A percentile compares a stretch with the other conserved stretches of the same genome.
Evolutionary conservation across 2,329 filamentous ascomycete genomes (phyloP).

Genomic region (Fusarium annulatum): DNA sequence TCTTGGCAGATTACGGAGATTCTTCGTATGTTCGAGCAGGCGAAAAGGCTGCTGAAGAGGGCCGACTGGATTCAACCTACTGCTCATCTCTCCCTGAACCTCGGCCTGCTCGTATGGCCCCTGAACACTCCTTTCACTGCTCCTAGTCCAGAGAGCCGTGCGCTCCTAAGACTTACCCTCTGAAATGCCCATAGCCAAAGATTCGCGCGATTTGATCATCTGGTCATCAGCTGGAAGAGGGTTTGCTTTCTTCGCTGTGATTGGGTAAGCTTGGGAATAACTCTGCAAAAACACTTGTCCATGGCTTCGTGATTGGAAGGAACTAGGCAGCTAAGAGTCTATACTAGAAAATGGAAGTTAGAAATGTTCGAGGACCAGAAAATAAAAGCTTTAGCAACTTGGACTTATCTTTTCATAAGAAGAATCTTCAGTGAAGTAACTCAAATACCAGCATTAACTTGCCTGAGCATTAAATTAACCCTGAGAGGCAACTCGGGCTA

Average conservation of each 20-base stretch:
- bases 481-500: not conserved
- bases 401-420: not conserved
- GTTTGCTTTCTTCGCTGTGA: not conserved
- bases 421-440: not conserved
- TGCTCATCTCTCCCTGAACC: not conserved
- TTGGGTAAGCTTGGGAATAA: not conserved
- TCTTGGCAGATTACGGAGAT: not conserved
- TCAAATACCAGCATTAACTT: not conserved
- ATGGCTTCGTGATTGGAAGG: not conserved
- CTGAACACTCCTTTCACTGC: fast-evolving
- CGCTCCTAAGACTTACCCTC: not conserved
- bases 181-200: not conserved
- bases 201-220: not conserved
- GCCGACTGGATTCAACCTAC: not conserved
- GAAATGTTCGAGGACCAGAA: not conserved
- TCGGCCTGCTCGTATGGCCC: not conserved
- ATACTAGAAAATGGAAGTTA: not conserved
- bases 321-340: not conserved
- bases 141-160: not conserved
- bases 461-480: not conserved
- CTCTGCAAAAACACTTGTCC: not conserved
- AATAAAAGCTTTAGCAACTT: not conserved
- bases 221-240: not conserved
- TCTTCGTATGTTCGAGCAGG: not conserved
- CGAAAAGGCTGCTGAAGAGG: not conserved